Base-by-base conservation (phyloP, 768 basidiomycete species). In the Rhizopogon vulgaris region DNA sequence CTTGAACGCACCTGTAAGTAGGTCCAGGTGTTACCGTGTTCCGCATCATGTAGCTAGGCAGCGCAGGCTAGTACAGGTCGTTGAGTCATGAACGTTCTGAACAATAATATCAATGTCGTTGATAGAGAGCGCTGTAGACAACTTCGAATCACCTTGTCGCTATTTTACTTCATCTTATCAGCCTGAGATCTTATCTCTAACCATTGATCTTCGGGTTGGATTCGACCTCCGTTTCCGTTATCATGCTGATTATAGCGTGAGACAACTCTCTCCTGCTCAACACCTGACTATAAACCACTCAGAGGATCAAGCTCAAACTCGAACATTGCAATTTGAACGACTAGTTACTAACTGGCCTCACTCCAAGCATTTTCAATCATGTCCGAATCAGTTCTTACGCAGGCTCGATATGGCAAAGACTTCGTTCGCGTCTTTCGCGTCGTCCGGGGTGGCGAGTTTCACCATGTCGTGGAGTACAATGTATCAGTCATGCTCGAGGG, bases 321-420 rank as follows among this genome's bases (percentile, higher is more conserved):
- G 42, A 28, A 30, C n/a, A 12, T 18, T 4, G 12, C 32, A 34
- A 10, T 34, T 34, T 45, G 12, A 18, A 30, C 12, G 12, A 32
- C 12, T 4, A 45, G 7, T 18, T 18, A 45, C 6, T 15, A 27
- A n/a, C 41, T 10, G 27, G 7, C n/a, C n/a, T n/a, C n/a, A 37
- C 43, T 4, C 27, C 14, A 11, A 32, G 17, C 4, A 1, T 18
- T 51, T 11, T 24, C 28, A 4, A 48, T 48, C 6, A 46, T 46
- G 30, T 27, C 60, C 40, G 43, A 63, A 40, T 58, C 52, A 8
- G 48, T 52, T 28, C 77, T 82, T 51, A 64, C 71, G 3, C 60
- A 66, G 17, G 85, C 89, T 1, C 80, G 82, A 24, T 91, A 94
- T 60, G 94, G 94, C 10, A 97, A 97, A 71, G 86, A 91, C 69